Evolutionary conservation across 768 basidiomycete species (phyloP).

Genomic region (Russula emetica): DNA sequence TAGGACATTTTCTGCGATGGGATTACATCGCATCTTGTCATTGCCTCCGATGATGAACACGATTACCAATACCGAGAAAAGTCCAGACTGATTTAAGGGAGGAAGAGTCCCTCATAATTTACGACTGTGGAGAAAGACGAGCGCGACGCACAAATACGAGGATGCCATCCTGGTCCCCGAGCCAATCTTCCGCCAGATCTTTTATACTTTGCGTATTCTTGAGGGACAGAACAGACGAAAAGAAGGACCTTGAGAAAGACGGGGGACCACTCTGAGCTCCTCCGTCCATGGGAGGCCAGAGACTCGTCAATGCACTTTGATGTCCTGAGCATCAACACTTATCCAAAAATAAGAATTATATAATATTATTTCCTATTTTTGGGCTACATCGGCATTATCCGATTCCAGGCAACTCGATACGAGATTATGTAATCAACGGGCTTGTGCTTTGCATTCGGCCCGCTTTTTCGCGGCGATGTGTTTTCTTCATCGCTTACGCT

Average conservation of each 20-base stretch:
- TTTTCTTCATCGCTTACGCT: no score
- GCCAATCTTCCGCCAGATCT: constrained; percentile 5
- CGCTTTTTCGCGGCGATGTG: no score
- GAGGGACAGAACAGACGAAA: neutral
- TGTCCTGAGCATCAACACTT: no score
- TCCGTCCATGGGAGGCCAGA: neutral
- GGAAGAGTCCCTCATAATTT: neutral
- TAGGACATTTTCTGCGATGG: neutral
- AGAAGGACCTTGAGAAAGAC: neutral
- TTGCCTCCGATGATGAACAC: constrained; percentile 7
- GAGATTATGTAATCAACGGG: no score
- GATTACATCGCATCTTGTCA: constrained; percentile 1
- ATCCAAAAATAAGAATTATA: no score
- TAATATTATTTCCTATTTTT: no score
- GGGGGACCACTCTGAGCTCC: neutral
- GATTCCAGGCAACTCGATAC: no score
- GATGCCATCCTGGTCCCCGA: constrained; percentile 1
- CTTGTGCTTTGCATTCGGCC: no score
- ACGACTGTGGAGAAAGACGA: no score
- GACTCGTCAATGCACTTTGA: no score
- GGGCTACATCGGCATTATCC: no score
- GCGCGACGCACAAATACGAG: constrained; percentile 4
- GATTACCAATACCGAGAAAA: neutral
- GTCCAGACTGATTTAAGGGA: neutral
- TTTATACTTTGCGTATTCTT: neutral